These are phyloP conservation scores for Trametes pubescens DNA, from an alignment of 1,284 basidiomycete species.

Conservation along the genomic window DNA sequence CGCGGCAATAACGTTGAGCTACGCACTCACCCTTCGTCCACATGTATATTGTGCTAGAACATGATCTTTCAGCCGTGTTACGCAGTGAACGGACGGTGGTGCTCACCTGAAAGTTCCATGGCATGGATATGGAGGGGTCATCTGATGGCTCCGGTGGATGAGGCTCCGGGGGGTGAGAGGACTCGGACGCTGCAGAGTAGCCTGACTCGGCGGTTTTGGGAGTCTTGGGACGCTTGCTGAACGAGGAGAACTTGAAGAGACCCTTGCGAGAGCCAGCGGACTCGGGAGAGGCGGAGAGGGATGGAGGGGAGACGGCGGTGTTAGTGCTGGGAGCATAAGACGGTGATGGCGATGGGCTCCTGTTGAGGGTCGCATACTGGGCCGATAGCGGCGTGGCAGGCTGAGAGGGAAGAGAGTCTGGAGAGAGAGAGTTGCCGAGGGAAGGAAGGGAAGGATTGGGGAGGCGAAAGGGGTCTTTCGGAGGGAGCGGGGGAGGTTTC, in stretches of 20 bases:
- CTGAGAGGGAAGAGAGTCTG: conserved; percentile 49
- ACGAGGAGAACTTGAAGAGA: conserved; percentile 56
- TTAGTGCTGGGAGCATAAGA: conserved; percentile 44
- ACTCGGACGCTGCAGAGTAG: conserved; percentile 36
- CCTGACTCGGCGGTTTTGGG: conserved; percentile 44
- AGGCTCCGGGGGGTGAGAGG: conserved; percentile 43
- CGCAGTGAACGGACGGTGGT: conserved; percentile 13
- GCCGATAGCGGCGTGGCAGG: conserved; percentile 45
- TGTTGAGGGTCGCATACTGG: conserved; percentile 43
- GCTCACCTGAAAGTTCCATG: conserved; percentile 80
- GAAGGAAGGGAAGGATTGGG: conserved; percentile 62
- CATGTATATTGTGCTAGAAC: conserved; percentile 78
- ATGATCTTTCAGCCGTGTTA: conserved; percentile 14
- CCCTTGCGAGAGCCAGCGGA: conserved; percentile 49
- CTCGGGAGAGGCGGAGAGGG: conserved; percentile 43
- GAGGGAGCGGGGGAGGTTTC: conserved; percentile 66
- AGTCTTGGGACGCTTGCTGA: conserved; percentile 49
- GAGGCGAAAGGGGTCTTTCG: conserved; percentile 69
- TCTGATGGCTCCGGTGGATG: no score
- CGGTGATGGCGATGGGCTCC: conserved; percentile 42
- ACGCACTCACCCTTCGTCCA: conserved; percentile 71
- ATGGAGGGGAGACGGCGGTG: conserved; percentile 38
- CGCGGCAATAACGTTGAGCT: conserved; percentile 13
- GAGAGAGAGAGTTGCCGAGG: conserved; percentile 50
- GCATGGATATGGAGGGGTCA: conserved; percentile 70